Evolutionary conservation across 441 rosid species (phyloP), one percentile per base, ranked within the genome.

Genomic region (Gossypium schwendimanii): DNA sequence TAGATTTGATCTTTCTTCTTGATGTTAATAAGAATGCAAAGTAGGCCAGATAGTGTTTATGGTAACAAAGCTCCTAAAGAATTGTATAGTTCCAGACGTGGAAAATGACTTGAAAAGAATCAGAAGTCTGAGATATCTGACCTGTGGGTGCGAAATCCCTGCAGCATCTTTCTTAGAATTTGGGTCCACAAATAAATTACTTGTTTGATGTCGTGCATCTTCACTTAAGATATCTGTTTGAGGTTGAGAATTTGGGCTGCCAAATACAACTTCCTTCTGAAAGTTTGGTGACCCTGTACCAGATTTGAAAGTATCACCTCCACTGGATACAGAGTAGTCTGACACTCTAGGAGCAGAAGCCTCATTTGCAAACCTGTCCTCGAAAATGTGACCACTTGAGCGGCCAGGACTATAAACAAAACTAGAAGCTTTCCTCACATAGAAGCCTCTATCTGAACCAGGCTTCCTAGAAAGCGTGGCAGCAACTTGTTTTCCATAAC

Each of bases 331-430:
- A 64, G 97, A 92, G 76, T 83, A 87, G 81, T 92, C 96, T 73
- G 97, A 92, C 78, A 84, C 82, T 81, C 97, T 84, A 62, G 93
- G 83, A 82, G 81, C 91, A 79, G 94, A 90, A 55, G 96, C 91
- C 79, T 92, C 97, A 75, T 87, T 89, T 49, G 90, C 87, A 78
- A 94, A 91, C 80, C 94, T 84, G 77, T 94, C 95, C 78, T 93
- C 96, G 67, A 76, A 75, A 67, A 70, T 73, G 75, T 83, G 85
- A 63, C 87, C 93, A 83, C 88, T 89, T 57, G 75, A 79, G 74
- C 77, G 85, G 50, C 89, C 87, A 70, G 98, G 97, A 85, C 98
- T 94, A 74, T 76, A 84, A 71, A 82, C 80, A 73, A 92, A 88
- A 87, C 90, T 87, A 75, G 97, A 85, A 41, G 85, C 76, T 77